phyloP scores from a whole-genome alignment of 306 rosid genomes.

The Nissolia schottii region DNA sequence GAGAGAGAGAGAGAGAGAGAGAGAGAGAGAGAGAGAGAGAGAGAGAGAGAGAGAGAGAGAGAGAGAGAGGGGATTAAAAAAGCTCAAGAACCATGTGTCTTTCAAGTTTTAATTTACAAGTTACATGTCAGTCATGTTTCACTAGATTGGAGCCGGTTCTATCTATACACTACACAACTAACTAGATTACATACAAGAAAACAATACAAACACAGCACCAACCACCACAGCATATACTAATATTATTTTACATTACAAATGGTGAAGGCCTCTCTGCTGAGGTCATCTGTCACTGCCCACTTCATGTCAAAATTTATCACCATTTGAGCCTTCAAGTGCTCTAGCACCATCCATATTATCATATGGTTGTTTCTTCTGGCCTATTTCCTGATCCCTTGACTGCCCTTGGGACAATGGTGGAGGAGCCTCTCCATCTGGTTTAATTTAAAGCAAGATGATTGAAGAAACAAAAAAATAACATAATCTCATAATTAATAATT shows the following conservation, averaged over 20 bases:
- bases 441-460: slow-evolving; percentile 41
- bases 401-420: slow-evolving; percentile 45
- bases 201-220: slow-evolving; percentile 19
- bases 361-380: slow-evolving; percentile 33
- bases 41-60: not conserved
- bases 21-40: not conserved
- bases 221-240: slow-evolving; percentile 22
- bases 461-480: slow-evolving; percentile 16
- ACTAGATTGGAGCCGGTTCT: slow-evolving; percentile 19
- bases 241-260: slow-evolving; percentile 19
- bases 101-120: slow-evolving; percentile 19
- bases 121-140: slow-evolving; percentile 22
- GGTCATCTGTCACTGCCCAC: slow-evolving; percentile 17
- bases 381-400: slow-evolving; percentile 43
- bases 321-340: slow-evolving; percentile 23
- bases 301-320: slow-evolving; percentile 24
- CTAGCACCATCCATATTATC: slow-evolving; percentile 36
- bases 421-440: slow-evolving; percentile 68
- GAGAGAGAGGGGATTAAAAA: not conserved
- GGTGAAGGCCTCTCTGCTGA: not conserved
- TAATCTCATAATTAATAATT: slow-evolving; percentile 15
- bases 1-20: not conserved
- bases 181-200: not conserved
- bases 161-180: slow-evolving; percentile 18
- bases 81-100: slow-evolving; percentile 11